Base-by-base conservation (phyloP, 768 basidiomycete species). In the Podaxis mareebaensis region DNA sequence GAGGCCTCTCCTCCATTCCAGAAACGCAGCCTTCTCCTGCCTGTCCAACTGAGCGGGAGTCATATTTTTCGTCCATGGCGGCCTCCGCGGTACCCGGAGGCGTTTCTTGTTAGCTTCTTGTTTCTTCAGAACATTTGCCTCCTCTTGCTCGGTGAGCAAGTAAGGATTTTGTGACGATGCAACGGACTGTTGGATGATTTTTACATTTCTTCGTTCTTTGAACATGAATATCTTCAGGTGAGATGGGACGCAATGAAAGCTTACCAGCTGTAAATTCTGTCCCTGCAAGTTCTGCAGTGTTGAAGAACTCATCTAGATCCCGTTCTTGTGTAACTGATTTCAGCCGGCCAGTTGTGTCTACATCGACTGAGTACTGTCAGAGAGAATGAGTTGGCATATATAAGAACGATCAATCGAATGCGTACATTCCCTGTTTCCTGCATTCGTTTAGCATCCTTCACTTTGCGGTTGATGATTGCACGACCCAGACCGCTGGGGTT, bases 201-300 rank as follows among this genome's bases (percentile, higher is more conserved):
- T 92, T 49, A 94, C 83, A 73, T 93, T 93, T 61, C 90, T 80
- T 60, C 89, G 84, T 73, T 94, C 92, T 92, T 60, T 61, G 48
- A 58, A 65, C 49, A 55, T 60, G 69, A 26, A 56, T 40, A 28
- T 26, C 36, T 46, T 39, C 38, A 36, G 17, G 26, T 51, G 10
- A 30, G 5, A 49, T 36, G 30, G 26, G 8, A 10, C 56, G 39
- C 20, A 48, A 42, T 40, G 55, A 15, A 33, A 26, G 69, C 85
- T 39, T 64, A 96, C 96, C 96, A 39, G 96, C 96, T 17, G 94
- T 93, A 71, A 99, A 99, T 69, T 99, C 94, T 11, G 92, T 92
- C 56, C 91, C 96, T 13, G 97, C 97, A 60, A 99, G 79, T 69
- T 95, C 92, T 10, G 97, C 97, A 12, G 93, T 97, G 71, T 87